Base-by-base conservation (phyloP, 345 rosid species). In the Camelina neglecta region DNA sequence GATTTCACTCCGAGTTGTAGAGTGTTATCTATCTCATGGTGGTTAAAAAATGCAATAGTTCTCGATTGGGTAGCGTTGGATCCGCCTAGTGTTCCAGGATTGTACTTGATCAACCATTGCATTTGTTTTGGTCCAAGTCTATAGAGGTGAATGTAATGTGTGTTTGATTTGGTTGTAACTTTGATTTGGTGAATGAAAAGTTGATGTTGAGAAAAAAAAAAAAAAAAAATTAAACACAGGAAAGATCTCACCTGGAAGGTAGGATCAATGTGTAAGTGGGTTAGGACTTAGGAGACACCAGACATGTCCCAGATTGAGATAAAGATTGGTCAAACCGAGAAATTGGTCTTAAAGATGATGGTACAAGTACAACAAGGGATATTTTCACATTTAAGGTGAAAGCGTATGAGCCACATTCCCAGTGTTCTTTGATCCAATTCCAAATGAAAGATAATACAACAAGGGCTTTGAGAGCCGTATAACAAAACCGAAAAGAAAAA, bases 361-460 rank as follows among this genome's bases (percentile, higher is more conserved):
- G 65, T 65, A 74, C 49, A 65, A 33, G 65, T 65, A 74, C 49
- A 65, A 33, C 59, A 74, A 23, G 20, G 33, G 9, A 26, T 39
- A 15, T 69, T 69, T 29, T 69, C 70, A 62, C 75, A 69, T 67
- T 62, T 35, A 35, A 2, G 36, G 12, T 42, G 60, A 39, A 72
- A 38, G 29, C 35, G 39, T 13, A 65, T 15, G 57, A 44, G 49
- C 57, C 15, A 69, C 47, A 64, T 64, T 70, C 41, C 50, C 58
- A 24, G 55, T 64, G 56, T 64, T 57, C 39, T 57, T 24, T 51
- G 15, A 71, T 64, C 65, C 29, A 13, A 36, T 71, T 71, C 36
- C 60, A 55, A 55, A 54, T 35, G 45, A 45, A 47, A 53, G 72
- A 47, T 64, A 45, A 6, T 76, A 38, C 75, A 76, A 76, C 60